phyloP scores from a whole-genome alignment of 2,329 filamentous ascomycete genomes.

The Hymenoscyphus occultus region DNA sequence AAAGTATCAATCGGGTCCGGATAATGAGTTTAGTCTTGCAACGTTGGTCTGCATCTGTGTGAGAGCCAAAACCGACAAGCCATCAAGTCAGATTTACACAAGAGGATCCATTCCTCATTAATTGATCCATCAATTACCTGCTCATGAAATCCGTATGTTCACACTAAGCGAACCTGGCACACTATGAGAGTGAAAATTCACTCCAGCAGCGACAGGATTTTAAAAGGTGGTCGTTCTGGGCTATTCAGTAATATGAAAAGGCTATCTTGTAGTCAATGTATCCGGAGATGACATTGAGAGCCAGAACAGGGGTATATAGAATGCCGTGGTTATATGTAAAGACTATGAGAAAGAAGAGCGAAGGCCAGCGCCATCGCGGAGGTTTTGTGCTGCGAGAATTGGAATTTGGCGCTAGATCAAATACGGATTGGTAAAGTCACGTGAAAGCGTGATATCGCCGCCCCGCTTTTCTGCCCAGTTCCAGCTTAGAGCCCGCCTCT shows the following conservation, averaged over 20 bases:
- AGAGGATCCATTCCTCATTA: not conserved
- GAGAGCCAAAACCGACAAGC: not conserved
- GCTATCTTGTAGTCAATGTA: constrained; percentile 28
- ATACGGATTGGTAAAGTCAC: constrained; percentile 3
- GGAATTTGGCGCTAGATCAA: constrained; percentile 5
- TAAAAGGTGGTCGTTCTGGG: constrained; percentile 35
- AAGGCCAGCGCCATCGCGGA: not conserved
- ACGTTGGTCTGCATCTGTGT: not conserved
- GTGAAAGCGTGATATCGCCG: not conserved
- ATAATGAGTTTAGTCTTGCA: constrained; percentile 17
- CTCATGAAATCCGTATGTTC: constrained; percentile 22
- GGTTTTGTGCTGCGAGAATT: constrained; percentile 9
- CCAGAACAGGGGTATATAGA: constrained; percentile 34
- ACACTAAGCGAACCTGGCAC: constrained; percentile 35
- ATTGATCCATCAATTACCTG: not conserved
- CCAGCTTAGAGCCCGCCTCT: no score
- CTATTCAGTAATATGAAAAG: constrained; percentile 32
- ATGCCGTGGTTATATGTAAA: constrained; percentile 26
- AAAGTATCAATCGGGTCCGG: constrained; percentile 39
- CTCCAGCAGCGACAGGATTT: constrained; percentile 34
- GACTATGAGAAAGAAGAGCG: constrained; percentile 23
- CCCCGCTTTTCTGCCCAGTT: not conserved
- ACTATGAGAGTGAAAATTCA: constrained; percentile 24
- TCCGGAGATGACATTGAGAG: constrained; percentile 27
- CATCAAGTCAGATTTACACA: not conserved